Evolutionary conservation across 768 basidiomycete genomes (phyloP).

Genomic region (Glaciozyma martinii): DNA sequence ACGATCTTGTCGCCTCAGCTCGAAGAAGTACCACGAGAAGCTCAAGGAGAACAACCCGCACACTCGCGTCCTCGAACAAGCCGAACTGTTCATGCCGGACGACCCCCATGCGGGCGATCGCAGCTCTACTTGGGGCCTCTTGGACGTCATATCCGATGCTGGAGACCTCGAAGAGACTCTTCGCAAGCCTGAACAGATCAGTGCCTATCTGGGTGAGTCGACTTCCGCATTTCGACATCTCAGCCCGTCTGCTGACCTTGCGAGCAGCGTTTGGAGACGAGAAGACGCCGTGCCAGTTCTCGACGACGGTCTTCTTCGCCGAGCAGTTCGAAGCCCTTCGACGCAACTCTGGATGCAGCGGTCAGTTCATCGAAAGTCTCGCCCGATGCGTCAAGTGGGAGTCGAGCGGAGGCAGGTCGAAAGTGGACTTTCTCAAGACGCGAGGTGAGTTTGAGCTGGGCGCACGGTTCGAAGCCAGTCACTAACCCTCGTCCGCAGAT

Average conservation of each 20-base stretch:
- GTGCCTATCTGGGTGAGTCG: constrained; percentile 21
- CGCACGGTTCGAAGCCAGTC: not conserved
- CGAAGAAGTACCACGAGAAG: constrained; percentile 43
- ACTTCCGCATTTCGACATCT: not conserved
- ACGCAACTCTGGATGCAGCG: constrained; percentile 84
- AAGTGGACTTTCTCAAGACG: constrained; percentile 93
- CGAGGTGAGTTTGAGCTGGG: constrained; percentile 50
- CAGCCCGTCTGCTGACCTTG: not conserved
- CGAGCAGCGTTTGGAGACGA: constrained; percentile 13
- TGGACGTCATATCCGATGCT: constrained; percentile 58
- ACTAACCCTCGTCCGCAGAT: constrained; percentile 47
- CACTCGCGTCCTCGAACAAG: constrained; percentile 55
- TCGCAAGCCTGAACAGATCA: constrained; percentile 14
- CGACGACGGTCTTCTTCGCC: constrained; percentile 87
- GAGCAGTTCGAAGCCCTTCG: constrained; percentile 94
- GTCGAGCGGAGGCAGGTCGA: constrained; percentile 88
- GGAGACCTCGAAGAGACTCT: constrained; percentile 26
- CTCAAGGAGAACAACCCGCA: constrained; percentile 66
- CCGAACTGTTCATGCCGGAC: constrained; percentile 87
- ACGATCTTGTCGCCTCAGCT: constrained; percentile 27
- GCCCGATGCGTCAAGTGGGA: constrained; percentile 95
- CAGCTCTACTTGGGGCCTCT: constrained; percentile 84
- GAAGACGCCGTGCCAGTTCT: constrained; percentile 51
- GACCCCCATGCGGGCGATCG: constrained; percentile 72
- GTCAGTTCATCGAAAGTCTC: constrained; percentile 85